These are phyloP conservation scores for Voacanga thouarsii DNA, from an alignment of 257 asterid genomes.

Conservation along the genomic window DNA sequence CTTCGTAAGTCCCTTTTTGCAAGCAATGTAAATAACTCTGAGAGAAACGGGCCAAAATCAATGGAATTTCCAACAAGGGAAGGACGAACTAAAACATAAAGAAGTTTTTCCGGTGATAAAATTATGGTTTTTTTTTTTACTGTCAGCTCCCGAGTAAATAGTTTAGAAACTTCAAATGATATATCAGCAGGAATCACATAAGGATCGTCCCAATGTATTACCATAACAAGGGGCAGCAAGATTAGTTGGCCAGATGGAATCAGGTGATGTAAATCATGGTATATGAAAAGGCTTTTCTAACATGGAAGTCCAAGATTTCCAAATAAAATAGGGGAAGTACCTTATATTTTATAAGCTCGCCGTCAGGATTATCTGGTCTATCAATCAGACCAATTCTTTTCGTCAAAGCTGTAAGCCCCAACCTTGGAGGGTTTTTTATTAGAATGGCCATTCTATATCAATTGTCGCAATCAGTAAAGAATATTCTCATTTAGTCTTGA, in stretches of 20 bases:
- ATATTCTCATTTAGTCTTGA: too few species aligned
- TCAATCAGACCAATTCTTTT: constrained; percentile 67
- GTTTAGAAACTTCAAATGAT: constrained; percentile 91
- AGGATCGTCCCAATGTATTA: constrained; percentile 91
- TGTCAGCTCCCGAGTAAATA: constrained; percentile 84
- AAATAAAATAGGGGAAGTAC: constrained; percentile 26
- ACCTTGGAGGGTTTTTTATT: too few species aligned
- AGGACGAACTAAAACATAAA: too few species aligned
- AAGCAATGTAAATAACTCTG: too few species aligned
- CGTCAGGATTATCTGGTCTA: constrained; percentile 78
- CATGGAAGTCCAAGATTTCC: constrained; percentile 6
- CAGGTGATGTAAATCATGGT: constrained; percentile 11
- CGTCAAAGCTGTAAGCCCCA: constrained; percentile 93
- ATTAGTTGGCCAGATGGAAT: constrained; percentile 20
- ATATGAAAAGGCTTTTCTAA: constrained; percentile 3
- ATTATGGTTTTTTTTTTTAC: too few species aligned
- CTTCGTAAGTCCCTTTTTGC: too few species aligned
- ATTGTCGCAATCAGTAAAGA: too few species aligned
- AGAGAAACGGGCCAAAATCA: too few species aligned
- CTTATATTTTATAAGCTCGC: constrained; percentile 77
- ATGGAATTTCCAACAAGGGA: too few species aligned
- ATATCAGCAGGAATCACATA: constrained; percentile 77
- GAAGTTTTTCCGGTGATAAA: too few species aligned
- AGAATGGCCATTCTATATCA: too few species aligned
- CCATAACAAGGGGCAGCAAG: constrained; percentile 23